Evolutionary conservation across 495 filamentous ascomycete genomes (phyloP).

Genomic region (Penicillium argentinense): DNA sequence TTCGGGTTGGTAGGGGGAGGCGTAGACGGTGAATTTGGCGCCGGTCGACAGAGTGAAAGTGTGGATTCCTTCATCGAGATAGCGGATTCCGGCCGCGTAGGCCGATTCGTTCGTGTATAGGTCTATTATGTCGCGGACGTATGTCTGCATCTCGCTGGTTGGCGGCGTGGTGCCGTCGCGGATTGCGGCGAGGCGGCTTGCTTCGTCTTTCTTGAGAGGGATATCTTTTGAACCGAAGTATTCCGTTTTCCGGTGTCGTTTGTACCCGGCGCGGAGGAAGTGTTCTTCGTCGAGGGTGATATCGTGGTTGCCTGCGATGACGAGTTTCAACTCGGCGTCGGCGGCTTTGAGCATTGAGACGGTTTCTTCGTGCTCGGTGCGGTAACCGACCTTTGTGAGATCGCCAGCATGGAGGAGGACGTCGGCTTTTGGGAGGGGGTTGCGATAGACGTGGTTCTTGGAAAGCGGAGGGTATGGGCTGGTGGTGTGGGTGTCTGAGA

Average conservation of each 20-base stretch:
- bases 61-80: constrained; percentile 66
- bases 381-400: constrained; percentile 61
- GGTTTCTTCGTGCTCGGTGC: constrained; percentile 51
- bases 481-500: constrained; percentile 63
- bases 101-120: constrained; percentile 53
- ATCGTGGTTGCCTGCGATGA: constrained; percentile 84
- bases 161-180: neutral
- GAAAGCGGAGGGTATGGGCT: constrained; percentile 26
- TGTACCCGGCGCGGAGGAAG: constrained; percentile 36
- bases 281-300: constrained; percentile 63
- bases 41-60: constrained; percentile 57
- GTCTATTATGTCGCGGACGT: constrained; percentile 29
- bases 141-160: constrained; percentile 12
- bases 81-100: constrained; percentile 51
- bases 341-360: constrained; percentile 55
- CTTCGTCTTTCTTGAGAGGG: constrained; percentile 12
- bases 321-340: constrained; percentile 68
- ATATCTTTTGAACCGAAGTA: constrained; percentile 10
- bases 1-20: constrained; percentile 67
- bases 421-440: constrained; percentile 55
- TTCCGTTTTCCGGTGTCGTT: constrained; percentile 31
- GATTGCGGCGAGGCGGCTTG: constrained; percentile 3
- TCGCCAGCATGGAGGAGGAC: constrained; percentile 75
- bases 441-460: constrained; percentile 39
- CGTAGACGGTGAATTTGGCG: constrained; percentile 62